Evolutionary conservation across 2,329 filamentous ascomycete genomes (phyloP).

Genomic region (Ophiostoma himal-ulmi): DNA sequence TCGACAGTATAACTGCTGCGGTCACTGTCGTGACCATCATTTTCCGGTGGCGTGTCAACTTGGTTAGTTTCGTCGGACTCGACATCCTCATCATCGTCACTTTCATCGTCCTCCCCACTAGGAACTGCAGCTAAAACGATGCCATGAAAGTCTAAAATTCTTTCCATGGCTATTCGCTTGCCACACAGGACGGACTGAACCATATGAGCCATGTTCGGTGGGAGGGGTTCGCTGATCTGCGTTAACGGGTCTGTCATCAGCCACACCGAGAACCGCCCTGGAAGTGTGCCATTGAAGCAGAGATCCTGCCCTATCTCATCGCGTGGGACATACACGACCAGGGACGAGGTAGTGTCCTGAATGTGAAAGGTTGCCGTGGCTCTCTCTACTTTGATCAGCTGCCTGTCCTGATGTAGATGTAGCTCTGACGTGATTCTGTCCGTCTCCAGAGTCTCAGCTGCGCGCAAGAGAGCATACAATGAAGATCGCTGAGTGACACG

Average conservation of each 20-base stretch:
- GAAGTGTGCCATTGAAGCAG: constrained; percentile 31
- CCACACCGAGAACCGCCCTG: constrained; percentile 32
- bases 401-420: constrained; percentile 29
- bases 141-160: neutral
- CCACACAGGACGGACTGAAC: constrained; percentile 4
- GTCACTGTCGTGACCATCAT: neutral
- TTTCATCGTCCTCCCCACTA: neutral
- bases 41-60: neutral
- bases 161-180: neutral
- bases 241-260: constrained; percentile 31
- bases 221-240: neutral
- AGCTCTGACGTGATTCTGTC: constrained; percentile 32
- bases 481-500: constrained; percentile 13
- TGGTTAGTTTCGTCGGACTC: neutral
- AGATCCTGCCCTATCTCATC: constrained; percentile 29
- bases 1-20: too few relatives aligned
- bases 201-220: neutral
- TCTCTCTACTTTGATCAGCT: neutral
- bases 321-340: constrained; percentile 34
- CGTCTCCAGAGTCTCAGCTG: constrained; percentile 31
- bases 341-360: constrained; percentile 10
- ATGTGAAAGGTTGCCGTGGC: constrained; percentile 12
- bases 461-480: constrained; percentile 29
- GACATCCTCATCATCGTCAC: neutral
- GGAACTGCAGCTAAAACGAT: neutral